Conservation (phyloP, 1,284 basidiomycete species). For the Ustilago loliicola region DNA sequence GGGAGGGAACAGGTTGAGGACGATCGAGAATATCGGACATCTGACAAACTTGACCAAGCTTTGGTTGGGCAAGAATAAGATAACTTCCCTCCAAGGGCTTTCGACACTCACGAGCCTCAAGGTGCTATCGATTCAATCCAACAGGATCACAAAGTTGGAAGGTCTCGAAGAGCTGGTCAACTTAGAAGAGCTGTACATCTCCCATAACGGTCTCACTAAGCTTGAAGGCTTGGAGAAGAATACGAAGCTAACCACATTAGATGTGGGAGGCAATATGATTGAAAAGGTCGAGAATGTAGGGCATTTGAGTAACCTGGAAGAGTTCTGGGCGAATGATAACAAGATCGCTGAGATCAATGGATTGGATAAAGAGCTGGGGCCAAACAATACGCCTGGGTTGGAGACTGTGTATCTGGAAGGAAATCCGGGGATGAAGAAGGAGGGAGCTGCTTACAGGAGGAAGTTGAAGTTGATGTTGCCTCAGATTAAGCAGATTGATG, state of each 20-base stretch:
- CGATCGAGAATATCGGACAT: conserved; percentile 88
- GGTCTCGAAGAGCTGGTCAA: conserved; percentile 74
- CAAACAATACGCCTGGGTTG: conserved; percentile 75
- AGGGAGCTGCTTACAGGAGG: conserved; percentile 84
- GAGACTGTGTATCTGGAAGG: conserved; percentile 94
- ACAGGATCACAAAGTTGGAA: conserved; percentile 90
- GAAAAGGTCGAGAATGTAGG: conserved; percentile 82
- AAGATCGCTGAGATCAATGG: conserved; percentile 79
- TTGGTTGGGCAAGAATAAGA: conserved; percentile 85
- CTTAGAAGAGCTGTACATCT: conserved; percentile 92
- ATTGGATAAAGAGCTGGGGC: conserved; percentile 81
- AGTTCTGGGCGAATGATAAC: conserved; percentile 96
- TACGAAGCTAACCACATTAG: conserved; percentile 81
- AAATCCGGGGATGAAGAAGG: conserved; percentile 87
- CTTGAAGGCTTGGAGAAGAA: conserved; percentile 83
- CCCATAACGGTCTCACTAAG: conserved; percentile 88
- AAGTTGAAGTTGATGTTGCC: conserved; percentile 91
- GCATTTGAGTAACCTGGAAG: conserved; percentile 82
- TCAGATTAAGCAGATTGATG: conserved; percentile 92
- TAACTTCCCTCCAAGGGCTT: conserved; percentile 56
- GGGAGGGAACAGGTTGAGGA: conserved; percentile 90
- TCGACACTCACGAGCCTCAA: conserved; percentile 37
- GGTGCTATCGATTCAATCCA: conserved; percentile 83
- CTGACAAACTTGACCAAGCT: conserved; percentile 88
- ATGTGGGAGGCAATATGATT: conserved; percentile 88